Evolutionary conservation across 2,329 filamentous ascomycete genomes (phyloP).

Genomic region (Aspergillus awamori): DNA sequence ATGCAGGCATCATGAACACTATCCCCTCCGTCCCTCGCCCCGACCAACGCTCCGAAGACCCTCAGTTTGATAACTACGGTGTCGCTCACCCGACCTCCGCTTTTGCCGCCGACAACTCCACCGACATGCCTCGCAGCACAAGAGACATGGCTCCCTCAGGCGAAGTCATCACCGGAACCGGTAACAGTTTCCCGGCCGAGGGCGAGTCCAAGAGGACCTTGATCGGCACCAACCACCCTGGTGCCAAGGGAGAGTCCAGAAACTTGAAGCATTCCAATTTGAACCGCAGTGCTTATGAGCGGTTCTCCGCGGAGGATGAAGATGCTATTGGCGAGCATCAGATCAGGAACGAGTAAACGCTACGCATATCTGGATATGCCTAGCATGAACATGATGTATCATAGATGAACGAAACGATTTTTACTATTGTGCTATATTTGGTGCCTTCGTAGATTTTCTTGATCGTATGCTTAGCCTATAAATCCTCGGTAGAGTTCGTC

Average conservation of each 20-base stretch:
- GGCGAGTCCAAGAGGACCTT: slow-evolving; percentile 41
- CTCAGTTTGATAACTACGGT: slow-evolving; percentile 38
- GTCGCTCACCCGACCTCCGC: slow-evolving; percentile 40
- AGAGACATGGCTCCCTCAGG: slow-evolving; percentile 39
- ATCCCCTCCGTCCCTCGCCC: slow-evolving; percentile 55
- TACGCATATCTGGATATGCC: neutral
- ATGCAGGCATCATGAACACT: slow-evolving; percentile 48
- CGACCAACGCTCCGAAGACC: slow-evolving; percentile 45
- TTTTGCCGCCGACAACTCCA: slow-evolving; percentile 53
- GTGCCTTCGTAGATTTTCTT: neutral
- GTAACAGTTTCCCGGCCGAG: slow-evolving; percentile 41
- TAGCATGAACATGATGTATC: neutral
- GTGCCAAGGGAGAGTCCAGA: slow-evolving; percentile 42
- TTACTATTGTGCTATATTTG: neutral
- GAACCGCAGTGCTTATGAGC: slow-evolving; percentile 42
- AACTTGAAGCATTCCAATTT: slow-evolving; percentile 44
- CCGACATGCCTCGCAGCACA: slow-evolving; percentile 48
- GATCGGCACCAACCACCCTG: slow-evolving; percentile 35
- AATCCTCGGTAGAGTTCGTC: slow-evolving; percentile 79
- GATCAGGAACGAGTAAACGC: slow-evolving; percentile 24
- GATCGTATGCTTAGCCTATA: slow-evolving; percentile 44
- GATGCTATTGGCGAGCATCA: slow-evolving; percentile 37
- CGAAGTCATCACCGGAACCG: slow-evolving; percentile 47
- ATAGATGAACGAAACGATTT: neutral
- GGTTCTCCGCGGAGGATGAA: slow-evolving; percentile 41